phyloP scores from a whole-genome alignment of 163 green algal genomes.

The Chloromonas sp. region DNA sequence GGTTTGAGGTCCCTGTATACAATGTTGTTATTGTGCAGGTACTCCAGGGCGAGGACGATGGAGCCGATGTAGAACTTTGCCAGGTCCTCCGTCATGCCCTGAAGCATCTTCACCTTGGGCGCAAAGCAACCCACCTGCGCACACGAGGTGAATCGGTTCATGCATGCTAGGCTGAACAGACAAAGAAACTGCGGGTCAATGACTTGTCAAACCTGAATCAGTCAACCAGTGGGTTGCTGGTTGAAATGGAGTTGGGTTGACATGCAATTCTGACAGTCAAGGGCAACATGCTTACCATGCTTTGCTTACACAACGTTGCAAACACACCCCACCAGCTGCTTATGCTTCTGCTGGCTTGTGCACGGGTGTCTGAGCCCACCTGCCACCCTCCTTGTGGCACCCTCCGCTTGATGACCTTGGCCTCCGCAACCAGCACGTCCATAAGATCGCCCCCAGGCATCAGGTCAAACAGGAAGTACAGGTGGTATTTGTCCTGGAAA shows the following conservation, averaged over 20 bases:
- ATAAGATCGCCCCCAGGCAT: conserved; percentile 92
- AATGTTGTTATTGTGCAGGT: conserved; percentile 79
- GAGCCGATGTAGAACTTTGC: conserved; percentile 86
- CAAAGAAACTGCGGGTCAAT: too few relatives aligned
- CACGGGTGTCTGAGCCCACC: conserved; percentile 49
- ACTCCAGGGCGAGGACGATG: conserved; percentile 87
- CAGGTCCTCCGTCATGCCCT: conserved; percentile 83
- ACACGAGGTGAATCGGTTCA: background rate
- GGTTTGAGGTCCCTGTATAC: conserved; percentile 97
- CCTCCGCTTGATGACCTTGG: conserved; percentile 75
- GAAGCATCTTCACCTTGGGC: conserved; percentile 49
- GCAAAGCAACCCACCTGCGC: conserved; percentile 49
- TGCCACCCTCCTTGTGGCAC: conserved; percentile 59
- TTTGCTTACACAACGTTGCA: background rate
- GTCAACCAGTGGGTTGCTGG: too few relatives aligned
- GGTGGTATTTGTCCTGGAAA: conserved; percentile 77
- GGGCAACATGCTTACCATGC: background rate
- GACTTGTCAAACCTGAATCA: too few relatives aligned
- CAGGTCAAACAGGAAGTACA: conserved; percentile 97
- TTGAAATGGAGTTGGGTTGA: too few relatives aligned
- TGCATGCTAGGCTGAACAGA: too few relatives aligned
- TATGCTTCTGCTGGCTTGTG: conserved; percentile 53
- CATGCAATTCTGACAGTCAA: too few relatives aligned
- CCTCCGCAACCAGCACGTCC: conserved; percentile 91
- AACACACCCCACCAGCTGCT: conserved; percentile 47